A percentile compares a stretch with the other conserved stretches of the same genome.
phyloP scores from a whole-genome alignment of 2,329 filamentous ascomycete genomes.

The Corinectria fuckeliana region DNA sequence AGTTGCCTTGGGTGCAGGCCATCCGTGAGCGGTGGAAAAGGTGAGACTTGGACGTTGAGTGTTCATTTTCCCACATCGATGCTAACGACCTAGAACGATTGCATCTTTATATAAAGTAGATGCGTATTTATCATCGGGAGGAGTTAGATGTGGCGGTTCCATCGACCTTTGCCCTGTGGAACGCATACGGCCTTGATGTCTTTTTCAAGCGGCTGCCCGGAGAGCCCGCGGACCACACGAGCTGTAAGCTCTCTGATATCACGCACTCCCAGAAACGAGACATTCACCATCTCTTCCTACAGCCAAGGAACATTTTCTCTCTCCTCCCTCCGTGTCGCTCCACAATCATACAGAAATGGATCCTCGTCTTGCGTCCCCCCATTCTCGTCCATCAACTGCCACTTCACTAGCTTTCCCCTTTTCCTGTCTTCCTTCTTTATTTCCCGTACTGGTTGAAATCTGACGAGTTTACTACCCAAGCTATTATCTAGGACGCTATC shows the following conservation, averaged over 20 bases:
- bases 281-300: no score
- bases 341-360: no score
- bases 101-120: conserved; percentile 48
- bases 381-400: no score
- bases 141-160: conserved; percentile 47
- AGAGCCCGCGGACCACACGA: conserved; percentile 42
- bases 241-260: conserved; percentile 42
- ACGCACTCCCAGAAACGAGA: no score
- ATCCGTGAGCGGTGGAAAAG: conserved; percentile 45
- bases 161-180: conserved; percentile 45
- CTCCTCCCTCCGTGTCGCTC: no score
- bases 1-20: conserved; percentile 43
- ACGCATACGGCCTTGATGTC: conserved; percentile 45
- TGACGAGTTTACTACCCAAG: no score
- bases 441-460: no score
- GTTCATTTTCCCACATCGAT: neutral
- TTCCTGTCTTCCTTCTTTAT: no score
- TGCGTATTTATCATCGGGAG: conserved; percentile 45
- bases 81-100: conserved; percentile 40
- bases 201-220: conserved; percentile 43
- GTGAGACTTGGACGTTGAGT: conserved; percentile 26
- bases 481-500: no score
- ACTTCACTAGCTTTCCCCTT: no score
- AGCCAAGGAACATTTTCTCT: no score
- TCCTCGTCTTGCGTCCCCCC: no score